Conservation (phyloP, 768 basidiomycete species). For the Leccinum variicolor region DNA sequence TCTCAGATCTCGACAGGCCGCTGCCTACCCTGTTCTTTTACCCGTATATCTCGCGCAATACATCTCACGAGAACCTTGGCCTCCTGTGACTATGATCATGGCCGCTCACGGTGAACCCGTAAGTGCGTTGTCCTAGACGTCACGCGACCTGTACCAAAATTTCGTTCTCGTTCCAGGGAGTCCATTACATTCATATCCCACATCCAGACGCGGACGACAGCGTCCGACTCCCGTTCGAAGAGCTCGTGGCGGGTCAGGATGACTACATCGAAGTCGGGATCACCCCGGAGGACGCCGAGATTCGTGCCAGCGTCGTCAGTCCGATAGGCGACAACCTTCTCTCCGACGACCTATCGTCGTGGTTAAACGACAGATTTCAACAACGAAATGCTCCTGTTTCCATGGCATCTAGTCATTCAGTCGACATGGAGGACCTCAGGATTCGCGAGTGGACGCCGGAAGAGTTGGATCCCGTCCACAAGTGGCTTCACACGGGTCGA, state of each 20-base stretch:
- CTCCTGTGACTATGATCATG: conserved; percentile 27
- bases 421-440: conserved; percentile 34
- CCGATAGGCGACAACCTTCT: conserved; percentile 25
- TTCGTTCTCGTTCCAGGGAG: conserved; percentile 13
- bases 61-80: conserved; percentile 27
- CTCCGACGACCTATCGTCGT: conserved; percentile 33
- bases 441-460: conserved; percentile 40
- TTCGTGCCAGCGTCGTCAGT: conserved; percentile 15
- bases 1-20: conserved; percentile 36
- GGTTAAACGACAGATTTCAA: conserved; percentile 29
- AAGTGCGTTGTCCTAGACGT: background rate
- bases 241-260: conserved; percentile 19
- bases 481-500: conserved; percentile 37
- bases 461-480: conserved; percentile 32
- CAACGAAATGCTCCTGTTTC: conserved; percentile 18
- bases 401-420: conserved; percentile 17
- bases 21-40: conserved; percentile 61
- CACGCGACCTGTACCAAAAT: background rate
- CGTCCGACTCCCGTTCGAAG: conserved; percentile 21
- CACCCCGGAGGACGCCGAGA: conserved; percentile 15
- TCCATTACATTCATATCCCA: conserved; percentile 27
- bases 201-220: conserved; percentile 15
- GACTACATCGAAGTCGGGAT: conserved; percentile 19
- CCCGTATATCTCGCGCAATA: conserved; percentile 62
- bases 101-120: conserved; percentile 28